These are phyloP conservation scores for Mercurialis annua DNA, from an alignment of 345 rosid species.

Conservation along the genomic window DNA sequence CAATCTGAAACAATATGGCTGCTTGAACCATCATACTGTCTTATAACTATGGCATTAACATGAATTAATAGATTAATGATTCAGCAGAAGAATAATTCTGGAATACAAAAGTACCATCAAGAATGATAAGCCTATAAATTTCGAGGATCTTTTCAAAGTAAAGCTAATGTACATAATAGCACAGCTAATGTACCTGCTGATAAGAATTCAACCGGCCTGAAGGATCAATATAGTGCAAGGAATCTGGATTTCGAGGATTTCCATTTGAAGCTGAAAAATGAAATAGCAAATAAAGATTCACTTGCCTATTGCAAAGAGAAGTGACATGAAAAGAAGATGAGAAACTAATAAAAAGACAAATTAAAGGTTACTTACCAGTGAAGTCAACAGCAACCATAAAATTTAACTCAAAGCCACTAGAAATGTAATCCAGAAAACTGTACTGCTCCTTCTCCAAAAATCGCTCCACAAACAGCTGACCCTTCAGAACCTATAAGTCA, in stretches of 20 bases:
- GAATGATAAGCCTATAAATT: not conserved
- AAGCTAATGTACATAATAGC: not conserved
- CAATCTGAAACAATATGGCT: not conserved
- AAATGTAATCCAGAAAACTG: constrained; percentile 81
- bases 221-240: constrained; percentile 83
- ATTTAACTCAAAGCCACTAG: constrained; percentile 76
- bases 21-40: not conserved
- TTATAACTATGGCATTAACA: not conserved
- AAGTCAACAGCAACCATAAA: constrained; percentile 96
- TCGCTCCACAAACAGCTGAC: constrained; percentile 70
- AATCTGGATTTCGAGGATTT: constrained; percentile 55
- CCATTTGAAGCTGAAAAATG: constrained; percentile 81
- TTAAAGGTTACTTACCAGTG: constrained; percentile 49
- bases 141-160: not conserved
- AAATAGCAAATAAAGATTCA: not conserved
- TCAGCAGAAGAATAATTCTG: not conserved
- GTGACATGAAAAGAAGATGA: not conserved
- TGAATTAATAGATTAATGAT: not conserved
- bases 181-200: constrained; percentile 49
- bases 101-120: not conserved
- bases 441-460: constrained; percentile 58
- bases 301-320: not conserved
- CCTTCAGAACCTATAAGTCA: constrained; percentile 51
- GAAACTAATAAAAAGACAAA: not conserved
- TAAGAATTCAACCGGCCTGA: constrained; percentile 74